Conservation (phyloP, 2,329 filamentous ascomycete species). For the Trichoderma sp. region DNA sequence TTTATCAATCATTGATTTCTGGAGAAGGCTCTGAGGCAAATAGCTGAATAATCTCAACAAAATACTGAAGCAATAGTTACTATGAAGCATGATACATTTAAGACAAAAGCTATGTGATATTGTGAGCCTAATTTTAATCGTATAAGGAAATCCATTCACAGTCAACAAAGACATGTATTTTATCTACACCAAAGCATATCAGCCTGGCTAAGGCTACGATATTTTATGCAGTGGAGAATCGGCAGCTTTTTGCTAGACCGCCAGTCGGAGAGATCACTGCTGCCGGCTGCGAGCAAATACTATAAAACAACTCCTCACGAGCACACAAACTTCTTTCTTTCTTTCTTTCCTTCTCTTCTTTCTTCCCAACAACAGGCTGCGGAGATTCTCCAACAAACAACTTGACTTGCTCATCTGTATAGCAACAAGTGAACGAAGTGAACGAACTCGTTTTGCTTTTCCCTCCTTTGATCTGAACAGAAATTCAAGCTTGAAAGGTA, state of each 20-base stretch:
- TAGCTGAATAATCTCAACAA: not conserved
- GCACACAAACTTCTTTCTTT: not conserved
- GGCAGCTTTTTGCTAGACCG: not conserved
- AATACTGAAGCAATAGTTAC: not conserved
- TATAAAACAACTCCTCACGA: not conserved
- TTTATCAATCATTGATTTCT: not conserved
- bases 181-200: not conserved
- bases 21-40: not conserved
- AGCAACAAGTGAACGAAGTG: not conserved
- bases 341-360: not conserved
- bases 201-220: not conserved
- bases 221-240: not conserved
- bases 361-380: not conserved
- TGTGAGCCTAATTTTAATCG: no score
- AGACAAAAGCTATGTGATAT: not conserved
- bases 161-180: no score
- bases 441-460: not conserved
- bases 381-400: not conserved
- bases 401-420: not conserved
- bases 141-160: no score
- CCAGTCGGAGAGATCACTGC: not conserved
- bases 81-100: not conserved
- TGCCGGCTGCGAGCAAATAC: not conserved
- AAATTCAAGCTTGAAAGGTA: not conserved
- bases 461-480: not conserved